Percentiles rank a stretch among this genome's conserved stretches.
Evolutionary conservation across 129 eudicot species (phyloP).

Genomic region (Flaveria robusta): DNA sequence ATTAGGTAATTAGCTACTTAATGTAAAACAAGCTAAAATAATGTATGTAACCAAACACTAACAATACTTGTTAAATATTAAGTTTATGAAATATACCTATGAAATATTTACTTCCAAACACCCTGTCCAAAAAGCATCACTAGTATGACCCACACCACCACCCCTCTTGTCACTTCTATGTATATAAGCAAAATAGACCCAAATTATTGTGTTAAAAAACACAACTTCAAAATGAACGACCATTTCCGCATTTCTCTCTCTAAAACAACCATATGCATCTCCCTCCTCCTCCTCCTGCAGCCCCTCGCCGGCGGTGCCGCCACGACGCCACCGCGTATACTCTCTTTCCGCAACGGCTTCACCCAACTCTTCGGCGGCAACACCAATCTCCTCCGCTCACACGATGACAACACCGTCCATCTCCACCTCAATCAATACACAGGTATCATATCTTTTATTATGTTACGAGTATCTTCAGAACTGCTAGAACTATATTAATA

Average conservation of each 20-base stretch:
- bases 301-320: conserved; percentile 27
- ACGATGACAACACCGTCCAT: conserved; percentile 55
- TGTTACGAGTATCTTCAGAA: neutral
- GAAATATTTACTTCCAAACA: neutral
- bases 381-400: conserved; percentile 47
- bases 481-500: too few relatives aligned
- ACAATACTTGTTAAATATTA: neutral
- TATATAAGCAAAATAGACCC: conserved; percentile 8
- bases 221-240: conserved; percentile 23
- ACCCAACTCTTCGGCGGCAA: conserved; percentile 71
- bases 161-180: neutral
- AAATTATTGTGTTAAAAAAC: conserved; percentile 20
- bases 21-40: too few relatives aligned
- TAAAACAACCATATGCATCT: conserved; percentile 14
- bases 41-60: neutral
- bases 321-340: conserved; percentile 20
- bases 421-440: conserved; percentile 83
- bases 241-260: conserved; percentile 31
- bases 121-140: neutral
- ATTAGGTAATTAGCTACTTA: too few relatives aligned
- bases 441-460: conserved; percentile 36
- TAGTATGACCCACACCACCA: neutral
- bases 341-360: conserved; percentile 62
- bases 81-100: too few relatives aligned
- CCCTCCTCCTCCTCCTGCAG: conserved; percentile 31